These are phyloP conservation scores for Fomitopsis palustris DNA, from an alignment of 1,284 basidiomycete species.

Conservation along the genomic window DNA sequence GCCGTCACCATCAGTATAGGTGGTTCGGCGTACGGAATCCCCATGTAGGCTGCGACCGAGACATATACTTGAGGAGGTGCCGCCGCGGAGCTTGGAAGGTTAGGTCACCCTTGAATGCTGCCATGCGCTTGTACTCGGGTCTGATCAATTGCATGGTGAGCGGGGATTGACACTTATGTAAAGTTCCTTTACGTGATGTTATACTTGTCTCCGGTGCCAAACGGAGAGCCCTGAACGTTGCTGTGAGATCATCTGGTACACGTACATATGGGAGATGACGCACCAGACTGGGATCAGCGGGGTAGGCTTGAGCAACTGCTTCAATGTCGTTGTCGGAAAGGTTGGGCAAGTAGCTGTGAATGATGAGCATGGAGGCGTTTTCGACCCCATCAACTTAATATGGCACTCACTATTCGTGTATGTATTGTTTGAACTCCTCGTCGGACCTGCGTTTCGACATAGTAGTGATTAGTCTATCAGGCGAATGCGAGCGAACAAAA, in stretches of 20 bases:
- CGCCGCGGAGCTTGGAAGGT: conserved; percentile 46
- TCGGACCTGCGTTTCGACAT: conserved; percentile 8
- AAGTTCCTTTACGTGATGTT: conserved; percentile 25
- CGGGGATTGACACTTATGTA: background rate
- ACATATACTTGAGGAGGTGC: conserved; percentile 26
- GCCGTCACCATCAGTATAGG: background rate
- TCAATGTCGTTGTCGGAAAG: conserved; percentile 8
- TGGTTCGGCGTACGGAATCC: conserved; percentile 36
- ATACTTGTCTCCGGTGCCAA: conserved; percentile 40
- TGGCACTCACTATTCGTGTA: conserved; percentile 7
- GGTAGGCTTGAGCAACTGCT: background rate
- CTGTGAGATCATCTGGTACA: conserved; percentile 17
- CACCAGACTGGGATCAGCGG: background rate
- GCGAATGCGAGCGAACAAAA: background rate
- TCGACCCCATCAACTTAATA: background rate
- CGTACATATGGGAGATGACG: conserved; percentile 1
- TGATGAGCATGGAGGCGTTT: background rate
- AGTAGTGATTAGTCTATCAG: background rate
- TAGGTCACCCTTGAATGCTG: conserved; percentile 45
- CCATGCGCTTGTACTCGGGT: conserved; percentile 44
- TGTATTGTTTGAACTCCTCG: conserved; percentile 9
- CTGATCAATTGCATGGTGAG: background rate
- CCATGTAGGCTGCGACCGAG: conserved; percentile 42
- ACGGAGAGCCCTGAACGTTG: conserved; percentile 45
- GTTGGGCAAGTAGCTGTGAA: conserved; percentile 11